These are phyloP conservation scores for Pseudogymnoascus sp. DNA, from an alignment of 2,329 filamentous ascomycete genomes.

Conservation along the genomic window DNA sequence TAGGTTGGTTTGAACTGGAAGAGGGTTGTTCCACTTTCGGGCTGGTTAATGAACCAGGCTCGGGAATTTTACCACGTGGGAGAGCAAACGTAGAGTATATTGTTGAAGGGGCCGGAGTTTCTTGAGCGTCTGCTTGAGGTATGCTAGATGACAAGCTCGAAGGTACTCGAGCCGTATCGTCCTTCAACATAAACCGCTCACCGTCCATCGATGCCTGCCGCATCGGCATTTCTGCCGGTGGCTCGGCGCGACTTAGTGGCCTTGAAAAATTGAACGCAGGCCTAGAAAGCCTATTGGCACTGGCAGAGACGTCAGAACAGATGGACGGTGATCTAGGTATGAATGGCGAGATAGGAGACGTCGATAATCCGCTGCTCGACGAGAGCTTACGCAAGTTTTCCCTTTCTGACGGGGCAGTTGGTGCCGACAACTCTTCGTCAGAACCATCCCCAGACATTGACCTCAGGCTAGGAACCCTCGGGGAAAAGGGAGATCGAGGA, in stretches of 20 bases:
- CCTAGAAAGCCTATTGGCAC: constrained; percentile 49
- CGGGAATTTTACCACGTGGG: constrained; percentile 70
- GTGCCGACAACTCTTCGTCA: constrained; percentile 60
- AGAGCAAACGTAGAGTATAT: constrained; percentile 78
- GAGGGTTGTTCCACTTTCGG: neutral
- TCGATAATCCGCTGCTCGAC: constrained; percentile 54
- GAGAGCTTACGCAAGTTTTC: constrained; percentile 70
- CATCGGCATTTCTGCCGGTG: constrained; percentile 46
- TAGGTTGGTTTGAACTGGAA: constrained; percentile 24
- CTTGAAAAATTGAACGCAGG: constrained; percentile 91
- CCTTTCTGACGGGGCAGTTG: constrained; percentile 47
- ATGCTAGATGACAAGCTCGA: constrained; percentile 64
- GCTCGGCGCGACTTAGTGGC: constrained; percentile 67
- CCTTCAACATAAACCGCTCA: constrained; percentile 54
- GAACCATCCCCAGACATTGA: constrained; percentile 56
- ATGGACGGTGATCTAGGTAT: constrained; percentile 72
- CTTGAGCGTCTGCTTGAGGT: constrained; percentile 46
- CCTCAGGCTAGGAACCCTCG: constrained; percentile 47
- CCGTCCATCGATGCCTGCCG: constrained; percentile 59
- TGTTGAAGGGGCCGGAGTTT: constrained; percentile 57
- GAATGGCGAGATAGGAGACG: constrained; percentile 56
- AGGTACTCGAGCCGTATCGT: constrained; percentile 59
- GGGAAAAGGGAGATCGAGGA: constrained; percentile 35
- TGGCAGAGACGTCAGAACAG: constrained; percentile 68
- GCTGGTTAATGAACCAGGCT: constrained; percentile 52